phyloP scores from a whole-genome alignment of 2,329 filamentous ascomycete species.

The Capronia epimyces region DNA sequence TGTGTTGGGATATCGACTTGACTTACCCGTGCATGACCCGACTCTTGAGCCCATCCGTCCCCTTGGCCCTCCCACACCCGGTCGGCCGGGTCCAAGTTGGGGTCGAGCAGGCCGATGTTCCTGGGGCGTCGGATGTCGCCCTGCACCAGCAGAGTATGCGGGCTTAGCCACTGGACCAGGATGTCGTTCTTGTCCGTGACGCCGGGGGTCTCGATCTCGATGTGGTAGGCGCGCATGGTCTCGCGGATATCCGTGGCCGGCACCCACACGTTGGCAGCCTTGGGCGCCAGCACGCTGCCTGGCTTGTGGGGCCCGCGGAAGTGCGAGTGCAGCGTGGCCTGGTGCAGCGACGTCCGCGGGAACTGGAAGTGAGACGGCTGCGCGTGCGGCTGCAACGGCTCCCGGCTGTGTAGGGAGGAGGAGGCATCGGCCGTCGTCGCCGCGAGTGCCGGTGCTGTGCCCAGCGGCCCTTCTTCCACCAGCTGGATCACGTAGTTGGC shows the following conservation, averaged over 20 bases:
- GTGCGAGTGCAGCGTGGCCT: constrained; percentile 18
- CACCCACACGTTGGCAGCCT: constrained; percentile 6
- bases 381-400: constrained; percentile 19
- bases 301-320: constrained; percentile 22
- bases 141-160: constrained; percentile 23
- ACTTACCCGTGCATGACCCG: constrained; percentile 20
- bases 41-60: constrained; percentile 20
- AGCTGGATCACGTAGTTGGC: constrained; percentile 23
- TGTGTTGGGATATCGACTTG: too few species aligned
- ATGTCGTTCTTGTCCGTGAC: constrained; percentile 20
- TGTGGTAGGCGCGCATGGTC: constrained; percentile 20
- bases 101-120: constrained; percentile 20
- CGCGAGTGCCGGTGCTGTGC: background rate
- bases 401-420: background rate
- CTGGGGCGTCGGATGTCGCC: constrained; percentile 13
- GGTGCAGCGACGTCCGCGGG: constrained; percentile 20
- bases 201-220: constrained; percentile 23
- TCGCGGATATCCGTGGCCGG: constrained; percentile 24
- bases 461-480: constrained; percentile 12
- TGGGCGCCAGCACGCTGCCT: constrained; percentile 12
- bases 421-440: too few species aligned
- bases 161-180: constrained; percentile 22
- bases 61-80: constrained; percentile 21
- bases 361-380: constrained; percentile 23
- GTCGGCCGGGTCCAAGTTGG: constrained; percentile 11